Percentiles rank a stretch among this genome's conserved stretches.
Conservation (phyloP, 345 rosid species). For the Eucalyptus sp. region DNA sequence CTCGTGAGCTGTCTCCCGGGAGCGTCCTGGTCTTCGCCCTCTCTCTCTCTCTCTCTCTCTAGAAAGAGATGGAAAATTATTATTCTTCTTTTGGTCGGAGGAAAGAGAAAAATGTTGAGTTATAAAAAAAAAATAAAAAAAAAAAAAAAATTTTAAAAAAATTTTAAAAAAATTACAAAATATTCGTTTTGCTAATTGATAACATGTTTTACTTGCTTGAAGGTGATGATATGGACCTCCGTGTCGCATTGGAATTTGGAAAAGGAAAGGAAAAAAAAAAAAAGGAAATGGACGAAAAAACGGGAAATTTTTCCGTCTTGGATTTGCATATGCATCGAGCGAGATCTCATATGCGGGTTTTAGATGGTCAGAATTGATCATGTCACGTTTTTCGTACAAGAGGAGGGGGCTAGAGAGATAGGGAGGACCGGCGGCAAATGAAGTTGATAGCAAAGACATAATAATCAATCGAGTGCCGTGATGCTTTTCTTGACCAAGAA, state of each 20-base stretch:
- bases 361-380: background rate
- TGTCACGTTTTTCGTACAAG: background rate
- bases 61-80: background rate
- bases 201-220: background rate
- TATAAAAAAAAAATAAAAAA: no score
- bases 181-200: background rate
- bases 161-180: background rate
- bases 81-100: background rate
- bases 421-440: background rate
- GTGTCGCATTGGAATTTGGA: background rate
- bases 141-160: no score
- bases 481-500: background rate
- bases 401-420: background rate
- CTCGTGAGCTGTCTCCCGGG: background rate
- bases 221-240: background rate
- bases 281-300: background rate
- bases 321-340: background rate
- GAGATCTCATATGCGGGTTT: background rate
- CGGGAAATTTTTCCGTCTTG: background rate
- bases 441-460: background rate
- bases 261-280: background rate
- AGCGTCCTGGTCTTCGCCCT: background rate
- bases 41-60: background rate
- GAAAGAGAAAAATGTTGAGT: background rate
- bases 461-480: background rate